Evolutionary conservation across 257 asterid genomes (phyloP).

Genomic region (Rubia yunnanensis): DNA sequence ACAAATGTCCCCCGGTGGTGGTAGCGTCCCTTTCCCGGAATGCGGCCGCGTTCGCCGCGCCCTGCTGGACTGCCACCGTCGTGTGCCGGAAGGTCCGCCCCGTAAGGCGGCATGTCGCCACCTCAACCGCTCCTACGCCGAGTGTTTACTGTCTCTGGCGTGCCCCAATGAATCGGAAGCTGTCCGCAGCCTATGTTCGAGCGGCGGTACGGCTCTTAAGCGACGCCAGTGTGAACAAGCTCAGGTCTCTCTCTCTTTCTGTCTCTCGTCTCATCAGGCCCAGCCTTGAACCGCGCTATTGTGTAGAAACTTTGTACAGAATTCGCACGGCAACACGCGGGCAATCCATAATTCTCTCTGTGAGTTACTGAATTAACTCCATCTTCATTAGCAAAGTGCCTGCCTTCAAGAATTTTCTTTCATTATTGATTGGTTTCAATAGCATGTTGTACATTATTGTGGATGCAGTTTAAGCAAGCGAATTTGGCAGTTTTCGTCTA

Average conservation of each 20-base stretch:
- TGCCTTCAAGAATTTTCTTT: background rate
- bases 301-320: background rate
- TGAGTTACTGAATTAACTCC: background rate
- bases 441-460: background rate
- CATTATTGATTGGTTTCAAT: background rate
- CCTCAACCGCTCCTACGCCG: constrained; percentile 64
- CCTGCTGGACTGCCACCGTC: constrained; percentile 62
- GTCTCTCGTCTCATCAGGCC: constrained; percentile 48
- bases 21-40: constrained; percentile 16
- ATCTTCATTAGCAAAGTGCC: background rate
- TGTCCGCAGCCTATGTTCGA: constrained; percentile 70
- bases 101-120: constrained; percentile 81
- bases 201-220: constrained; percentile 82
- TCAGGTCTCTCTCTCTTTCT: constrained; percentile 56
- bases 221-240: constrained; percentile 80
- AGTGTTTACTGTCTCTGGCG: constrained; percentile 58
- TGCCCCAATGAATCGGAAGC: constrained; percentile 72
- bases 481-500: background rate
- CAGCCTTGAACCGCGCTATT: constrained; percentile 1
- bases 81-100: constrained; percentile 47
- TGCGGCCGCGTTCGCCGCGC: constrained; percentile 63
- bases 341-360: background rate
- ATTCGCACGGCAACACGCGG: background rate
- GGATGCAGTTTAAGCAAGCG: background rate
- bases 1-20: background rate